A percentile compares a stretch with the other conserved stretches of the same genome.
Conservation (phyloP, 495 filamentous ascomycete genomes). For the Xylaria telfairii region DNA sequence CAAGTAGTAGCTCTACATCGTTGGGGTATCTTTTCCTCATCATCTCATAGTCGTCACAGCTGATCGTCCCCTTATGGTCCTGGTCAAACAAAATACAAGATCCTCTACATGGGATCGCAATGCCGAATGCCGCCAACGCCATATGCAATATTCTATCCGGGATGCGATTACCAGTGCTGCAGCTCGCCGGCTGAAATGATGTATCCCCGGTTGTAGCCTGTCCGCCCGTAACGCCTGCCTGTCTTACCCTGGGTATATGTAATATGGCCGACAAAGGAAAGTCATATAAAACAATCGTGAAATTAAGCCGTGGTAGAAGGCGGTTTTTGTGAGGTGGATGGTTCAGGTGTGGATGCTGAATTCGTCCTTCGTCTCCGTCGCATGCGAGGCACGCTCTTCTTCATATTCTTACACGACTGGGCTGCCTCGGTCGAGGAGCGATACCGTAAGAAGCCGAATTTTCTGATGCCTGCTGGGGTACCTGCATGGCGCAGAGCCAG, state of each 20-base stretch:
- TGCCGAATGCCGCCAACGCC: constrained; percentile 20
- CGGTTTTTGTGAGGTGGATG: constrained; percentile 33
- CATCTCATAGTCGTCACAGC: constrained; percentile 21
- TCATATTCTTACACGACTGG: constrained; percentile 49
- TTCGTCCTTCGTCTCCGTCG: constrained; percentile 42
- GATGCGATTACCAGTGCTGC: constrained; percentile 6
- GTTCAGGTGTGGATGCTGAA: constrained; percentile 27
- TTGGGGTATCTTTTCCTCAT: constrained; percentile 20
- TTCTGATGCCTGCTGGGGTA: constrained; percentile 43
- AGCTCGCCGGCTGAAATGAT: constrained; percentile 26
- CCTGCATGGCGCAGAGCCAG: constrained; percentile 34
- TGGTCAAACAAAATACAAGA: constrained; percentile 10
- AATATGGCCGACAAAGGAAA: constrained; percentile 13
- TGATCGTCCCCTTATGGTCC: neutral
- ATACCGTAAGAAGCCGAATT: constrained; percentile 44
- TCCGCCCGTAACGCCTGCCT: constrained; percentile 25
- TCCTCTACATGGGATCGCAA: neutral
- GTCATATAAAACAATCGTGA: constrained; percentile 9
- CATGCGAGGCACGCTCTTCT: constrained; percentile 50
- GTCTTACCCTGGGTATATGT: constrained; percentile 26
- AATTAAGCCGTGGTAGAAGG: constrained; percentile 28
- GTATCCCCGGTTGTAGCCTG: neutral
- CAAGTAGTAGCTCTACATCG: neutral
- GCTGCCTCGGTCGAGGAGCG: constrained; percentile 50
- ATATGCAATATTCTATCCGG: constrained; percentile 24